A percentile compares a stretch with the other conserved stretches of the same genome.
phyloP scores from a whole-genome alignment of 805 yeast species.

The Crinitomyces ghanaensis region DNA sequence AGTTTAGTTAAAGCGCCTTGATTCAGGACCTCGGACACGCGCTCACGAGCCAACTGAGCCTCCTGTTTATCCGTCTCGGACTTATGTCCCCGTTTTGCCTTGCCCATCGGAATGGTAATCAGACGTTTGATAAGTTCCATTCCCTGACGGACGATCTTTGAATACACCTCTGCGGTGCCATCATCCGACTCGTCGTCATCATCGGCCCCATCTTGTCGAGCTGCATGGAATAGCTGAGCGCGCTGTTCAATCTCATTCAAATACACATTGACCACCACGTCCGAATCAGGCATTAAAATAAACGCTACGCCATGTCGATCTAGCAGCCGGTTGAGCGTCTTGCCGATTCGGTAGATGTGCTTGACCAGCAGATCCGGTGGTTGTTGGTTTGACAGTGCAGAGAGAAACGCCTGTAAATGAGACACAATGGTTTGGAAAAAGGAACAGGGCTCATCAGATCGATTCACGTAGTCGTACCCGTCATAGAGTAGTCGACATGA shows the following conservation, averaged over 20 bases:
- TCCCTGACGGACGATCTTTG: conserved; percentile 46
- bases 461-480: conserved; percentile 62
- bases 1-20: conserved; percentile 50
- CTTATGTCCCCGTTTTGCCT: too few species aligned
- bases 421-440: conserved; percentile 45
- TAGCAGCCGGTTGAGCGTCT: conserved; percentile 53
- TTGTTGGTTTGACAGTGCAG: conserved; percentile 10
- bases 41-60: conserved; percentile 45
- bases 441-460: conserved; percentile 44
- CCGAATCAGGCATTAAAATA: conserved; percentile 52
- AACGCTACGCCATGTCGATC: conserved; percentile 58
- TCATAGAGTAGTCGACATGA: conserved; percentile 63
- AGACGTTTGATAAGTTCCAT: conserved; percentile 54
- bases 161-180: conserved; percentile 59
- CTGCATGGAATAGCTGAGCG: conserved; percentile 35
- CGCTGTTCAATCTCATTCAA: conserved; percentile 50
- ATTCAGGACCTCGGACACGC: conserved; percentile 37
- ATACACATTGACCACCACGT: conserved; percentile 48
- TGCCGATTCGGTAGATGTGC: conserved; percentile 63
- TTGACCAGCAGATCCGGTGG: conserved; percentile 41
- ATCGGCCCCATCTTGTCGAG: conserved; percentile 1
- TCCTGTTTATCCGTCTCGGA: conserved; percentile 56
- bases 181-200: conserved; percentile 39
- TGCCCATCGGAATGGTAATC: conserved; percentile 48
- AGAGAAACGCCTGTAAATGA: conserved; percentile 49